phyloP scores from a whole-genome alignment of 805 yeast genomes.

The Cyberlindnera petersonii region DNA sequence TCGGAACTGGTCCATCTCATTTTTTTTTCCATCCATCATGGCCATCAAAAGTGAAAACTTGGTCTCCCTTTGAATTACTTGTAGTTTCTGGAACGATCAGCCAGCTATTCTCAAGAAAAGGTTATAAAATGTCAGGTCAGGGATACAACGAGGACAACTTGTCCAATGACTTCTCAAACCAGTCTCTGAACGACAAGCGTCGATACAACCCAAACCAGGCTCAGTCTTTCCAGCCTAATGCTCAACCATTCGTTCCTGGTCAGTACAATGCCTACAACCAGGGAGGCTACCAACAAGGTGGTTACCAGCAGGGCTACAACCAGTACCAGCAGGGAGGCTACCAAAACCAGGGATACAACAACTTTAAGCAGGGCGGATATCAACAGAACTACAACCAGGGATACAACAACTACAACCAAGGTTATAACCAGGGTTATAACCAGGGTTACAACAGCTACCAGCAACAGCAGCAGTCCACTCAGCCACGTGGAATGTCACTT shows the following conservation, averaged over 20 bases:
- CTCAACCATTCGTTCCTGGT: slow-evolving; percentile 36
- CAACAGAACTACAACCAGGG: slow-evolving; percentile 19
- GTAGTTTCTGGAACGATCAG: no score
- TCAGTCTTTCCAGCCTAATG: slow-evolving; percentile 45
- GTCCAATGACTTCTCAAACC: slow-evolving; percentile 30
- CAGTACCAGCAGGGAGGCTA: slow-evolving; percentile 11
- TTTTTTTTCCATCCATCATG: no score
- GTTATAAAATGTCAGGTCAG: slow-evolving; percentile 28
- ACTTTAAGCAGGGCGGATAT: slow-evolving; percentile 19
- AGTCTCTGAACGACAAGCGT: slow-evolving; percentile 29
- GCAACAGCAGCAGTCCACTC: slow-evolving; percentile 27
- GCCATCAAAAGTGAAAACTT: no score
- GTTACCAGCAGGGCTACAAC: slow-evolving; percentile 9
- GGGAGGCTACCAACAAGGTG: slow-evolving; percentile 17
- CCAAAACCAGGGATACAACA: slow-evolving; percentile 17
- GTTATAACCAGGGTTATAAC: slow-evolving; percentile 19
- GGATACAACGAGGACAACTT: slow-evolving; percentile 29
- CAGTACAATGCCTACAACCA: slow-evolving; percentile 30
- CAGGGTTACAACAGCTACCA: slow-evolving; percentile 15
- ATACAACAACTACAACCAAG: slow-evolving; percentile 12
- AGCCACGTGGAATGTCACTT: slow-evolving; percentile 60
- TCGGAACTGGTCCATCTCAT: no score
- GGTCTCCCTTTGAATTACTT: no score
- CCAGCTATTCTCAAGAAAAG: no score
- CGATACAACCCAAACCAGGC: slow-evolving; percentile 49